Base-by-base conservation (phyloP, 257 asterid species). In the Plantago elongata region DNA sequence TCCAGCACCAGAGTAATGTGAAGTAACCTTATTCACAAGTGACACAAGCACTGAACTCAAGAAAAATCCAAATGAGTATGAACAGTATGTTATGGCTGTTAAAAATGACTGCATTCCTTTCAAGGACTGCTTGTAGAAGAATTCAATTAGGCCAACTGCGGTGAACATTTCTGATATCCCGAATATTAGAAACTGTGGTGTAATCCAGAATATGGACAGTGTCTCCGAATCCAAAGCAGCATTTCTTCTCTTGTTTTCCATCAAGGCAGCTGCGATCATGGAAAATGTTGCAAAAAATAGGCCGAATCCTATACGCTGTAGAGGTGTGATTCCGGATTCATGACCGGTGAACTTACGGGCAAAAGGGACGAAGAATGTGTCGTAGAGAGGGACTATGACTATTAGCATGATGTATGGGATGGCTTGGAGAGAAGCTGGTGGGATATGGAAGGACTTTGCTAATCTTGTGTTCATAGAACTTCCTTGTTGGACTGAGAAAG, bases 401-500 rank as follows among this genome's bases (percentile, higher is more conserved):
- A 86, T 75, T 5, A 92, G 80, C 79, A 88, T 79, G 42, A 86
- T 46, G 88, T 92, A 92, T 27, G 98, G 98, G 66, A 92, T 86
- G 56, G 98, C 80, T 62, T 92, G 98, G 67, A 92, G 95, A 4
- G 98, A 88, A 29, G 98, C 98, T 0, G 98, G 97, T 0, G 98
- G 98, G 57, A 92, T 81, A 57, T 78, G 84, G 90, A 91, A 88
- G 51, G 71, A 67, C n/a, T 65, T 18, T 3, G 81, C 75, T 13
- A 91, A 68, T 11, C 71, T 71, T 1, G 97, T 92, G 79, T 92
- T 62, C 98, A 92, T 92, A 13, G 87, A 16, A 51, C 81, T 77
- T 46, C 89, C 98, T 68, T 92, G 98, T 66, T 88, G 98, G 67
- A 92, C 98, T 30, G 98, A 92, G 81, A 92, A 92, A 11, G 98